Conservation (phyloP, 495 filamentous ascomycete species). For the Penicillium samsonianum region DNA sequence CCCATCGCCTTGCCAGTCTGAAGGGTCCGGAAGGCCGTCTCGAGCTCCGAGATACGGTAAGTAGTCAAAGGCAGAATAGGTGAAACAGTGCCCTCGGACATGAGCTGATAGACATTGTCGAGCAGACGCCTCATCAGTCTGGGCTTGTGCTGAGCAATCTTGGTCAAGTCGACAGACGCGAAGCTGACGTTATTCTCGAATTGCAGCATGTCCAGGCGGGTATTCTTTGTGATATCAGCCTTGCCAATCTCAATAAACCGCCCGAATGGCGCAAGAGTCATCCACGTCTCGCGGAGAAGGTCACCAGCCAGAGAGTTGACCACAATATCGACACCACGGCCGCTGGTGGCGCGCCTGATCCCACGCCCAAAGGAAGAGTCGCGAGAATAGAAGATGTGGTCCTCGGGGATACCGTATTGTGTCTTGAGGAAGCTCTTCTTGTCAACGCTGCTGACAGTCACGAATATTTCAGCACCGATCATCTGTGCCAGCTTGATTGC, state of each 20-base stretch:
- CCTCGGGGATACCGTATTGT: constrained; percentile 44
- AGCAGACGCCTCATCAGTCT: constrained; percentile 29
- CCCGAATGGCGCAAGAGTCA: constrained; percentile 54
- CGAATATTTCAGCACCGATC: constrained; percentile 60
- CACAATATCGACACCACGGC: constrained; percentile 62
- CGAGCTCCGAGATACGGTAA: constrained; percentile 43
- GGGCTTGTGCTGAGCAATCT: constrained; percentile 28
- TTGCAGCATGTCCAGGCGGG: constrained; percentile 40
- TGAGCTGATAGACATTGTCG: constrained; percentile 26
- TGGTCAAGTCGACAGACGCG: constrained; percentile 42
- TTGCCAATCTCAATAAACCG: constrained; percentile 61
- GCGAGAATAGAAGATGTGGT: constrained; percentile 43
- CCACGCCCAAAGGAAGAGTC: constrained; percentile 50
- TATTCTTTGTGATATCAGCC: constrained; percentile 45
- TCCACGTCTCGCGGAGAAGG: constrained; percentile 41
- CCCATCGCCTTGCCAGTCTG: constrained; percentile 53
- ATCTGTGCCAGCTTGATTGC: constrained; percentile 59
- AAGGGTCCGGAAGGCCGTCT: constrained; percentile 48
- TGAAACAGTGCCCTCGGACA: constrained; percentile 26
- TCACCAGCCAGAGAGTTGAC: constrained; percentile 58
- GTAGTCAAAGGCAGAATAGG: constrained; percentile 38
- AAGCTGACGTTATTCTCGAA: constrained; percentile 46
- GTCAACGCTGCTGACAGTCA: constrained; percentile 58
- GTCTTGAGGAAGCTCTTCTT: constrained; percentile 58
- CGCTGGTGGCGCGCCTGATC: constrained; percentile 49